These are phyloP conservation scores for Phaeoacremonium minimum DNA, from an alignment of 2,329 filamentous ascomycete genomes.

Conservation along the genomic window DNA sequence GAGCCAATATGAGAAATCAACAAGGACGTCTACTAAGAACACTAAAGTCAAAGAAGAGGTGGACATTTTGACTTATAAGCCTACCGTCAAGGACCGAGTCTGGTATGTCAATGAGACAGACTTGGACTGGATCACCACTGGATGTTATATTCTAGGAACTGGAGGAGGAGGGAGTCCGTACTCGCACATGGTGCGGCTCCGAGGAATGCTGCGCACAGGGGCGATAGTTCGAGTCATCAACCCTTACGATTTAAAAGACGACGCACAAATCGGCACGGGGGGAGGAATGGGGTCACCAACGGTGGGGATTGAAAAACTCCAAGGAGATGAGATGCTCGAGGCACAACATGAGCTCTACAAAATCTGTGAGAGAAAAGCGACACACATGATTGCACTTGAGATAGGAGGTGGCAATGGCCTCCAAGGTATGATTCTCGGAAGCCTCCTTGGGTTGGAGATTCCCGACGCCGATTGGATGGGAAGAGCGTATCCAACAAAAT, in stretches of 20 bases:
- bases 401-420: conserved; percentile 65
- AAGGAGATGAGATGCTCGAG: conserved; percentile 50
- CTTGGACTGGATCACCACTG: conserved; percentile 50
- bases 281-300: conserved; percentile 57
- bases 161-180: conserved; percentile 57
- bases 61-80: conserved; percentile 38
- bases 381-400: conserved; percentile 58
- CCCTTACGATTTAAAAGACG: conserved; percentile 42
- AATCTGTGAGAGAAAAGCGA: conserved; percentile 38
- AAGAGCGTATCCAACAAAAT: conserved; percentile 18
- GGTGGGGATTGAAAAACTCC: conserved; percentile 56
- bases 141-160: conserved; percentile 58
- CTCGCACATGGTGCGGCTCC: conserved; percentile 43
- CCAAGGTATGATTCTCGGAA: conserved; percentile 51
- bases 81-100: conserved; percentile 41
- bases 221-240: conserved; percentile 47
- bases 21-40: conserved; percentile 7
- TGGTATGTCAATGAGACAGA: conserved; percentile 58
- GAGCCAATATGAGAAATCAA: conserved; percentile 18
- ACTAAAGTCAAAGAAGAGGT: conserved; percentile 16
- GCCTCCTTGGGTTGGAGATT: conserved; percentile 44
- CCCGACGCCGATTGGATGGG: conserved; percentile 37
- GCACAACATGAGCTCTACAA: conserved; percentile 49
- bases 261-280: conserved; percentile 49
- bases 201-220: conserved; percentile 44